phyloP scores from a whole-genome alignment of 1,139 yeast species.

The Torulaspora globosa region DNA sequence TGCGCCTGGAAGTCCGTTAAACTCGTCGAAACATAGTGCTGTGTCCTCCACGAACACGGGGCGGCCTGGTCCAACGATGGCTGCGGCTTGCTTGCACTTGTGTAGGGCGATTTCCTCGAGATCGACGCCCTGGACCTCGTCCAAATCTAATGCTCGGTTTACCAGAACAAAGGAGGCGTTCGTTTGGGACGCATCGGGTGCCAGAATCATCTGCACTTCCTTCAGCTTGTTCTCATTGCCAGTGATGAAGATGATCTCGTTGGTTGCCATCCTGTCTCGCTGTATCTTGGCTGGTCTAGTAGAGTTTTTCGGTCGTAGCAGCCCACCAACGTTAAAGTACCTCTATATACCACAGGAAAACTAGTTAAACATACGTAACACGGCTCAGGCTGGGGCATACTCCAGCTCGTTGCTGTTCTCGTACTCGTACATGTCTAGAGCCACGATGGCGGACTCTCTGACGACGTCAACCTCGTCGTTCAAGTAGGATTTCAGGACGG shows the following conservation, averaged over 20 bases:
- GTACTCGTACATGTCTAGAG: conserved; percentile 95
- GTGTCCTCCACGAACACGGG: conserved; percentile 96
- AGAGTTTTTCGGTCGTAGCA: background rate
- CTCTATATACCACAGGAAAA: background rate
- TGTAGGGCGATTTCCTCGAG: conserved; percentile 75
- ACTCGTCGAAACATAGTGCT: conserved; percentile 76
- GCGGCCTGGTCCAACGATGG: conserved; percentile 44
- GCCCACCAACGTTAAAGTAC: background rate
- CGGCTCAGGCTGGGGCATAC: conserved; percentile 47
- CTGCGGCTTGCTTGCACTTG: conserved; percentile 78
- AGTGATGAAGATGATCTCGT: conserved; percentile 52
- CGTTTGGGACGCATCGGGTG: conserved; percentile 46
- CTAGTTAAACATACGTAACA: conserved; percentile 1
- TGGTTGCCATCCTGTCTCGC: conserved; percentile 5
- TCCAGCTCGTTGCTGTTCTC: conserved; percentile 84
- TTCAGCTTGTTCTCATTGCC: conserved; percentile 85
- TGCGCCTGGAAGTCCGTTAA: conserved; percentile 89
- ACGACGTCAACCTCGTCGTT: conserved; percentile 85
- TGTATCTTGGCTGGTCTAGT: background rate
- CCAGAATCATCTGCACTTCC: conserved; percentile 75
- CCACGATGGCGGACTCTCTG: conserved; percentile 93
- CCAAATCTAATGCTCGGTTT: conserved; percentile 69
- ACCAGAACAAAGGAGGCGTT: conserved; percentile 44
- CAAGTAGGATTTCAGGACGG: conserved; percentile 73
- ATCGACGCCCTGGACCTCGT: conserved; percentile 80